Base-by-base conservation (phyloP, 2,329 filamentous ascomycete species). In the Nemania sp. region DNA sequence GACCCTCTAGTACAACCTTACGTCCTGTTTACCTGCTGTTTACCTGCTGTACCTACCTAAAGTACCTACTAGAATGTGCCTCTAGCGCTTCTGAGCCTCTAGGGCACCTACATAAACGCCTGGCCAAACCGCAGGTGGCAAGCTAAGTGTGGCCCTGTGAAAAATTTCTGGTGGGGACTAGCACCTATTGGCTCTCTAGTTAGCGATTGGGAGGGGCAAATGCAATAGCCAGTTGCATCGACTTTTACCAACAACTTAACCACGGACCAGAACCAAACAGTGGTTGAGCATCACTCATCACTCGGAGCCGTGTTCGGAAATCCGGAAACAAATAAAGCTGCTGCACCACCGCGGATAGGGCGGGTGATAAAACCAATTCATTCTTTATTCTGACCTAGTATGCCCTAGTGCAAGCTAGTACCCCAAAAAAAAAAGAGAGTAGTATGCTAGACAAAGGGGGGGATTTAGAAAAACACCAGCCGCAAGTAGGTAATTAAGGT, bases 311-410 rank as follows among this genome's bases (percentile, higher is more conserved):
- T 22, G 29, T 35, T 54, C 52, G 52, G 52, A 54, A 49, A 57
- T 61, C 43, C 60, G 56, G 60, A 65, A 35, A 45, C 51, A 18
- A 13, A n/a, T 47, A 38, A 62, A 45, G 62, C 62, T 65, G 52
- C 35, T 35, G 58, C 52, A 51, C 27, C 27, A 51, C 41, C 8
- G 38, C 59, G 60, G 55, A n/a, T 67, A 53, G 27, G 41, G 65
- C 65, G 45, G 35, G 18, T 54, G 18, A 58, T 7, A n/a, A 55
- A 35, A 26, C 58, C 43, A 57, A 53, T 62, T 32, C 58, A 57
- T 55, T 57, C 24, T 54, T 49, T 61, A 20, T 11, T 62, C 20
- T n/a, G 29, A 22, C 29, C 49, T n/a, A 15, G 29, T 41, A 64
- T 57, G 22, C 3, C 29, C 29, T 51, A 29, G 56, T 41, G 43